phyloP scores from a whole-genome alignment of 192 early-diverging fungal genomes.

The Coemansia sp. region DNA sequence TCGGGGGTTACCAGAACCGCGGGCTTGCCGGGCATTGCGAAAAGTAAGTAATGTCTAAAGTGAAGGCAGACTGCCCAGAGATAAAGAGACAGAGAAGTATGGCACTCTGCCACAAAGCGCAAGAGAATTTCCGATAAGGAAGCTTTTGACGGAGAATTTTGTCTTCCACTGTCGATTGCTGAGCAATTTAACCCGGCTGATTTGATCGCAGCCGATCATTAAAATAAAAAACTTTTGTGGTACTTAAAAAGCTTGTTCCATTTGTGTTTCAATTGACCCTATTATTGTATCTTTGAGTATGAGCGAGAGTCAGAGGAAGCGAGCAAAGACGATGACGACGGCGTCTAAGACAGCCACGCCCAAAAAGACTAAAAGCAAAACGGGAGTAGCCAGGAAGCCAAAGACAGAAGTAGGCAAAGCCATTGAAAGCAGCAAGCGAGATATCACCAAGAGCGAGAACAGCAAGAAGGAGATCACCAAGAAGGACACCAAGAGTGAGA shows the following conservation, averaged over 20 bases:
- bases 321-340: background rate
- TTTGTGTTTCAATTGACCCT: background rate
- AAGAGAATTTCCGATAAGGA: background rate
- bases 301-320: conserved; percentile 7
- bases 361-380: background rate
- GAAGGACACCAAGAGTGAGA: background rate
- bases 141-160: background rate
- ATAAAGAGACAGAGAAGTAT: background rate
- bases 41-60: background rate
- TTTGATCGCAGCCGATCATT: background rate
- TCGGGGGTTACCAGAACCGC: conserved; percentile 27
- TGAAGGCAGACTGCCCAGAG: background rate
- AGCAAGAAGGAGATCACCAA: background rate
- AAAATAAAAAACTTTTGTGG: conserved; percentile 4
- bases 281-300: background rate
- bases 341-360: conserved; percentile 1
- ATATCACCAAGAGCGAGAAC: background rate
- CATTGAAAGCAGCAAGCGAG: background rate
- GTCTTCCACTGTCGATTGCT: background rate
- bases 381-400: background rate
- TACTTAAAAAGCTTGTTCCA: background rate
- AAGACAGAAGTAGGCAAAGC: background rate
- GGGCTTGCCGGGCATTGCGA: conserved; percentile 15
- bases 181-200: background rate
- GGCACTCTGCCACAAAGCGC: background rate